A percentile compares a stretch with the other conserved stretches of the same genome.
phyloP scores from a whole-genome alignment of 768 basidiomycete species.

The Lentinula aciculospora region DNA sequence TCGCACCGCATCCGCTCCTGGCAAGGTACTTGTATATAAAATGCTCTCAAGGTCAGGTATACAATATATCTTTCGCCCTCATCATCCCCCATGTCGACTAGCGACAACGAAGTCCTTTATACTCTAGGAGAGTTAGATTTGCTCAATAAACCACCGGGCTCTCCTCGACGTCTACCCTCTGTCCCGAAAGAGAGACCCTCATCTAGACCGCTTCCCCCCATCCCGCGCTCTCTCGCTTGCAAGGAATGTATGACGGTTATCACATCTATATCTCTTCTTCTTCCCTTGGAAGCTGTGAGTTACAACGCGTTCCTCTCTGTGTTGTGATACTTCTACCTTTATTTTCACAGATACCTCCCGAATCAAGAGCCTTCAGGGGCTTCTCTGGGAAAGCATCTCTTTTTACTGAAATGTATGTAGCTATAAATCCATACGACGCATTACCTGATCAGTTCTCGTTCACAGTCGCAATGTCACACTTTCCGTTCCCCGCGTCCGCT shows the following conservation, averaged over 20 bases:
- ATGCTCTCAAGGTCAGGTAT: neutral
- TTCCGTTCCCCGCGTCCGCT: constrained; percentile 40
- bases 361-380: constrained; percentile 46
- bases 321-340: neutral
- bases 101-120: neutral
- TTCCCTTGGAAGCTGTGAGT: constrained; percentile 36
- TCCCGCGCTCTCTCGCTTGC: constrained; percentile 40
- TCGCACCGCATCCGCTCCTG: neutral
- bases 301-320: neutral
- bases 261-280: constrained; percentile 35
- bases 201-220: constrained; percentile 43
- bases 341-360: constrained; percentile 32
- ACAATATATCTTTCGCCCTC: neutral
- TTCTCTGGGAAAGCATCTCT: constrained; percentile 55
- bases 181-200: constrained; percentile 18
- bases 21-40: neutral
- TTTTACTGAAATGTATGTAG: constrained; percentile 47
- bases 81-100: neutral
- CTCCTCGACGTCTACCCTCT: constrained; percentile 15
- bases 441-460: neutral
- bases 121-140: neutral
- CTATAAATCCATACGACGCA: neutral
- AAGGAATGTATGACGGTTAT: constrained; percentile 40
- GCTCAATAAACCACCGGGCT: neutral
- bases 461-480: constrained; percentile 43